phyloP scores from a whole-genome alignment of 768 basidiomycete genomes.

The Panaeolus cyanescens region DNA sequence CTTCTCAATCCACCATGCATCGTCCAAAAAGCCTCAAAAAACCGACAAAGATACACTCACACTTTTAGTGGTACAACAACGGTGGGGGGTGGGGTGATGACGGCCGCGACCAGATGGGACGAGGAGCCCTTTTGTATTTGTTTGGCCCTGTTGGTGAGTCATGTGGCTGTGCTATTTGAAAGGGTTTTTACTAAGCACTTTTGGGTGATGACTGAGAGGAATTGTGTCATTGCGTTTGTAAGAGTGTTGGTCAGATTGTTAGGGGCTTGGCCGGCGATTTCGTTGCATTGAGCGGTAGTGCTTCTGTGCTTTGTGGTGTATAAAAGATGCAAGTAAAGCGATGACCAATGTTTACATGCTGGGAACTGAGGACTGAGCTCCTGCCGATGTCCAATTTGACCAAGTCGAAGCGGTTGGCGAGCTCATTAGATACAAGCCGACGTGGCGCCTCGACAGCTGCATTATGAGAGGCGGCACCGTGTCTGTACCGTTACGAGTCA shows the following conservation, averaged over 20 bases:
- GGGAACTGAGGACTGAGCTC: no score
- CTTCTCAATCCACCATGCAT: neutral
- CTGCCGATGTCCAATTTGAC: no score
- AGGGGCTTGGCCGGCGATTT: neutral
- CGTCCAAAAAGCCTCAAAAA: neutral
- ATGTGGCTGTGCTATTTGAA: neutral
- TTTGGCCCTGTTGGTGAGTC: conserved; percentile 1
- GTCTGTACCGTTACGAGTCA: no score
- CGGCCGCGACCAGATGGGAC: neutral
- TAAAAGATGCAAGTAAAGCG: no score
- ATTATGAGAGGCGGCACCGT: no score
- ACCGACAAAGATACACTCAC: neutral
- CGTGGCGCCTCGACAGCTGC: no score
- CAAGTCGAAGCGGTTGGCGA: no score
- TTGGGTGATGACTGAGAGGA: neutral
- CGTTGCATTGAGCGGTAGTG: no score
- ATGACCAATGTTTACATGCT: no score
- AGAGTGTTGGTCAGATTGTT: neutral
- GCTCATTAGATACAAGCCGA: no score
- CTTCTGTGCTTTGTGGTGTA: no score
- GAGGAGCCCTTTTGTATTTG: neutral
- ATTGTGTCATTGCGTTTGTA: neutral
- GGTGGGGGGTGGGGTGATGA: neutral
- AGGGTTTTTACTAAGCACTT: neutral
- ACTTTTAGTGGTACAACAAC: neutral